A percentile compares a stretch with the other conserved stretches of the same genome.
Conservation (phyloP, 768 basidiomycete genomes). For the Phylloporus sp. region DNA sequence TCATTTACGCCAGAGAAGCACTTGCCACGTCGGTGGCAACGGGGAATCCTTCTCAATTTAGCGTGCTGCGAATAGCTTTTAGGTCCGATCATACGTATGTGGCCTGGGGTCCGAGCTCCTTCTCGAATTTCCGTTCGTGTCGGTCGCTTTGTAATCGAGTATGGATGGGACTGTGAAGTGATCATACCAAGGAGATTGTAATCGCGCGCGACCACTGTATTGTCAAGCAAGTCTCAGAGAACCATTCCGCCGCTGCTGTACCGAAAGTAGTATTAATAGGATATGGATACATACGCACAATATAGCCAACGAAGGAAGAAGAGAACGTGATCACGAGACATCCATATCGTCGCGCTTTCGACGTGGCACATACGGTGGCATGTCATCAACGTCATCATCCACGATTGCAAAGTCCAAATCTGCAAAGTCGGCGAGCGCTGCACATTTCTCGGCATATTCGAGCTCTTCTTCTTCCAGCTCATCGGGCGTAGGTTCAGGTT, state of each 20-base stretch:
- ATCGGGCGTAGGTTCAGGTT: conserved; percentile 33
- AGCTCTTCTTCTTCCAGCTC: conserved; percentile 56
- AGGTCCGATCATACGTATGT: too few species aligned
- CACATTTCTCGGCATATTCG: conserved; percentile 54
- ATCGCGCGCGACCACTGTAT: background rate
- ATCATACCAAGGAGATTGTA: too few species aligned
- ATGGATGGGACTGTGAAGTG: too few species aligned
- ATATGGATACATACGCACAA: conserved; percentile 8
- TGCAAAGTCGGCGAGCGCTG: conserved; percentile 42
- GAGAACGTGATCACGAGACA: conserved; percentile 15
- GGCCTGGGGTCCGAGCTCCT: too few species aligned
- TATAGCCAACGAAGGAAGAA: background rate
- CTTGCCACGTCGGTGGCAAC: too few species aligned
- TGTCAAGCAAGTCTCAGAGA: background rate
- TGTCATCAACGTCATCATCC: conserved; percentile 24
- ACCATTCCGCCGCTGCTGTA: background rate
- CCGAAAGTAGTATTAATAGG: background rate
- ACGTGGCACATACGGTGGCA: background rate
- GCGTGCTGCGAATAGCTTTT: too few species aligned
- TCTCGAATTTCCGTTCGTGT: too few species aligned
- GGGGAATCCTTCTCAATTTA: too few species aligned
- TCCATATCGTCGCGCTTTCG: conserved; percentile 21
- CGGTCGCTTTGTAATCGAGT: too few species aligned
- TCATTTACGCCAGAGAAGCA: too few species aligned
- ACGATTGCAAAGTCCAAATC: conserved; percentile 32